phyloP scores from a whole-genome alignment of 2,329 filamentous ascomycete genomes.

The Phyllachora maydis region DNA sequence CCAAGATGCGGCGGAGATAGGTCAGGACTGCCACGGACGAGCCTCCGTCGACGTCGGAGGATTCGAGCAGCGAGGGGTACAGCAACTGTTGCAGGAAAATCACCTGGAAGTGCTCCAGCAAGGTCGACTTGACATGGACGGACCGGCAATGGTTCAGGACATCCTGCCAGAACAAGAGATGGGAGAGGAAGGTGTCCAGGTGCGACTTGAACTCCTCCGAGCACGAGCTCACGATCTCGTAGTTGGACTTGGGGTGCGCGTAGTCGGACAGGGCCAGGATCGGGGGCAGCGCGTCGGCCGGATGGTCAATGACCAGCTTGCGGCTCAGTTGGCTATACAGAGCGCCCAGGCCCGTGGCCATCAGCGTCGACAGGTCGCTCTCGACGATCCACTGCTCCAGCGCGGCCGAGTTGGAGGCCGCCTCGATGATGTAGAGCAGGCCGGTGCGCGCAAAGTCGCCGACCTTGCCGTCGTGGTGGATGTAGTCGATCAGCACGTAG shows the following conservation, averaged over 20 bases:
- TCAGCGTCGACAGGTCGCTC: conserved; percentile 85
- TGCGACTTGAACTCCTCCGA: conserved; percentile 63
- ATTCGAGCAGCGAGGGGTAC: conserved; percentile 91
- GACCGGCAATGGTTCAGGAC: conserved; percentile 91
- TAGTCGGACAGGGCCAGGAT: conserved; percentile 84
- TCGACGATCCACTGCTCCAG: conserved; percentile 95
- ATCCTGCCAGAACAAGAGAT: conserved; percentile 95
- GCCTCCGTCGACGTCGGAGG: conserved; percentile 88
- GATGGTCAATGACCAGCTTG: conserved; percentile 64
- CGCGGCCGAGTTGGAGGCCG: conserved; percentile 60
- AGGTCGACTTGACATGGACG: conserved; percentile 72
- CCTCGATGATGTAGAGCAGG: conserved; percentile 86
- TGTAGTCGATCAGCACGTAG: conserved; percentile 89
- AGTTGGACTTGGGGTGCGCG: conserved; percentile 45
- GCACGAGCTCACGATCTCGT: conserved; percentile 55
- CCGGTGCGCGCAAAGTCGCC: conserved; percentile 94
- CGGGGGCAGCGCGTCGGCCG: conserved; percentile 55
- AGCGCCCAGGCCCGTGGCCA: conserved; percentile 87
- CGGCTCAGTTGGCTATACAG: conserved; percentile 45
- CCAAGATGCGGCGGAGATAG: conserved; percentile 76
- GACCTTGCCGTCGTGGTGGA: conserved; percentile 84
- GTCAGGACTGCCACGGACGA: conserved; percentile 92
- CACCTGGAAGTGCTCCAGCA: conserved; percentile 93
- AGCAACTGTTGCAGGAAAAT: conserved; percentile 88
- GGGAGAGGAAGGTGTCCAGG: conserved; percentile 82